Percentiles rank a stretch among this genome's conserved stretches.
Evolutionary conservation across 2,329 filamentous ascomycete species (phyloP).

Genomic region (Sporothrix euskadiensis): DNA sequence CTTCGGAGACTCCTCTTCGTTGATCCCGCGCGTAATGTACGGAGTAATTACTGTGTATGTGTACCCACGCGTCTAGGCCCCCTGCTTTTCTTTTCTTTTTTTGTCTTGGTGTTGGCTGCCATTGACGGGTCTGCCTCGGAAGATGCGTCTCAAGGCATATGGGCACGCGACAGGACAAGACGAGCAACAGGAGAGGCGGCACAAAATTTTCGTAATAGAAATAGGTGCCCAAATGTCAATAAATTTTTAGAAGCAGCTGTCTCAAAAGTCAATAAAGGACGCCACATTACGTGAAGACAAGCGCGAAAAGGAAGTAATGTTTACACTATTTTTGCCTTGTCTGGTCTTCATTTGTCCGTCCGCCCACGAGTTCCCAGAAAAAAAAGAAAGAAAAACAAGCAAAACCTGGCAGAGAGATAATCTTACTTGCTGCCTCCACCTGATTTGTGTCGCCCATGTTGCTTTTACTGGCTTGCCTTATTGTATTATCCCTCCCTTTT

Average conservation of each 20-base stretch:
- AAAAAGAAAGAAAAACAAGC: neutral
- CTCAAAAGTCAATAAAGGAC: conserved; percentile 4
- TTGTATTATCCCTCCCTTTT: neutral
- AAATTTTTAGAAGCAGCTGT: neutral
- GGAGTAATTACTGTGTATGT: no score
- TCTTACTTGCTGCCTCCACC: neutral
- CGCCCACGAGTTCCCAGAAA: neutral
- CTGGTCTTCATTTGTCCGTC: neutral
- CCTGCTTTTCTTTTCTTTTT: neutral
- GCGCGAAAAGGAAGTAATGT: neutral
- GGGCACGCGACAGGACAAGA: conserved; percentile 5
- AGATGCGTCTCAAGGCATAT: neutral
- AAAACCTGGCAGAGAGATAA: neutral
- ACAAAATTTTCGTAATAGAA: conserved; percentile 2
- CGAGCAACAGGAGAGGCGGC: neutral
- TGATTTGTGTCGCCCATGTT: neutral
- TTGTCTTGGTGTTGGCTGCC: neutral
- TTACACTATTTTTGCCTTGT: neutral
- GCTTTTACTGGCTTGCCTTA: neutral
- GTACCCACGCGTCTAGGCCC: neutral
- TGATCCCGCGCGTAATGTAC: neutral
- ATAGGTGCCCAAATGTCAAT: neutral
- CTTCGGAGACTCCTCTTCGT: neutral
- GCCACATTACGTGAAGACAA: conserved; percentile 15
- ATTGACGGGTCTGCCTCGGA: neutral